A percentile compares a stretch with the other conserved stretches of the same genome.
These are phyloP conservation scores for Flaveria robusta DNA, from an alignment of 129 eudicot species.

Conservation along the genomic window DNA sequence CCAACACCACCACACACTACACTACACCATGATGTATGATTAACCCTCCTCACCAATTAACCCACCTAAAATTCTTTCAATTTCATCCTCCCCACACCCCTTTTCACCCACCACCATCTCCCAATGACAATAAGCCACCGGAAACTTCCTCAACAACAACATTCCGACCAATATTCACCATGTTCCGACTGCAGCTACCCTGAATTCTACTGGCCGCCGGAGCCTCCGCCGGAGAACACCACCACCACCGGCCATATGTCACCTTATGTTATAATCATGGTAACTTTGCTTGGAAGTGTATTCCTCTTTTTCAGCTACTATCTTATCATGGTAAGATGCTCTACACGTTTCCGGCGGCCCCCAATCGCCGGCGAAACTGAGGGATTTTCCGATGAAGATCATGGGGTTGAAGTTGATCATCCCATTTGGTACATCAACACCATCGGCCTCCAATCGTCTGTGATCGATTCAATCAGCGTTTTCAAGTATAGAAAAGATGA, in stretches of 20 bases:
- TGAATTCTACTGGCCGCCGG: conserved; percentile 39
- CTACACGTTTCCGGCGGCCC: conserved; percentile 32
- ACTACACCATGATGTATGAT: conserved; percentile 30
- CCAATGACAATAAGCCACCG: conserved; percentile 40
- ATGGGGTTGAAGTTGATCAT: conserved; percentile 41
- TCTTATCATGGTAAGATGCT: conserved; percentile 41
- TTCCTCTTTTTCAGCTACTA: conserved; percentile 51
- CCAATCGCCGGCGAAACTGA: conserved; percentile 10
- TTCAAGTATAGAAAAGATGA: conserved; percentile 45
- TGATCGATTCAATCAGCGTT: conserved; percentile 46
- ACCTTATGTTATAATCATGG: conserved; percentile 38
- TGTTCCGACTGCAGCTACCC: conserved; percentile 50
- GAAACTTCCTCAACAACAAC: conserved; percentile 38
- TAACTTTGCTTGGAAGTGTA: conserved; percentile 35
- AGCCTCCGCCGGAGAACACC: conserved; percentile 20
- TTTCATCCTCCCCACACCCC: conserved; percentile 14
- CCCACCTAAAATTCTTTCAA: conserved; percentile 15
- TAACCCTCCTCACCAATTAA: conserved; percentile 34
- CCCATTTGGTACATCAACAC: conserved; percentile 72
- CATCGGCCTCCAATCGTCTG: conserved; percentile 56
- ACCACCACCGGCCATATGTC: conserved; percentile 35
- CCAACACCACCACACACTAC: conserved; percentile 30
- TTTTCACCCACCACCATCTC: conserved; percentile 5
- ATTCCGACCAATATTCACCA: conserved; percentile 32
- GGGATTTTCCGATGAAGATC: conserved; percentile 41